Evolutionary conservation across 106 monocot species (phyloP).

Genomic region (Dendrobium catenatum): DNA sequence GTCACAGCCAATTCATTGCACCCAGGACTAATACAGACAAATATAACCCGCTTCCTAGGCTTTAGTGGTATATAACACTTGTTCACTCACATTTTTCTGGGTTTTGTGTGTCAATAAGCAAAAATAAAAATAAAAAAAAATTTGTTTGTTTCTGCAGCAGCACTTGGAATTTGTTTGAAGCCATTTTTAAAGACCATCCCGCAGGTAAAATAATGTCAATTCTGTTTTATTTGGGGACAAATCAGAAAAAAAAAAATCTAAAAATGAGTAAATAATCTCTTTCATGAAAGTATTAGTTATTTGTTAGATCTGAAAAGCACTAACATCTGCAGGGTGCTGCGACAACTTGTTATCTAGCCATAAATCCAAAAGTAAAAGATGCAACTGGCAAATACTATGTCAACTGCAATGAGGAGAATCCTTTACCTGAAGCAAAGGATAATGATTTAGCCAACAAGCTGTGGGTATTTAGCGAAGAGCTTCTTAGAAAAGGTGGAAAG

Average conservation of each 20-base stretch:
- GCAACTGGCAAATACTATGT: conserved; percentile 28
- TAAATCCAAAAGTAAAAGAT: conserved; percentile 23
- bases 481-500: conserved; percentile 11
- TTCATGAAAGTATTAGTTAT: too few species aligned
- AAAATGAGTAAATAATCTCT: too few species aligned
- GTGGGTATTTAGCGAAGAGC: conserved; percentile 25
- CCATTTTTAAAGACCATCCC: conserved; percentile 47
- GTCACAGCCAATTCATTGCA: conserved; percentile 79
- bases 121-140: neutral
- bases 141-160: neutral
- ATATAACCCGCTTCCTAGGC: conserved; percentile 19
- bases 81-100: neutral
- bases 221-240: neutral
- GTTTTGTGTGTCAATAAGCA: neutral
- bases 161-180: conserved; percentile 18
- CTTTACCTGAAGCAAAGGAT: conserved; percentile 16
- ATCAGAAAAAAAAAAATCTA: neutral
- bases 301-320: too few species aligned
- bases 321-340: conserved; percentile 16
- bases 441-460: conserved; percentile 14
- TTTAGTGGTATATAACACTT: conserved; percentile 19
- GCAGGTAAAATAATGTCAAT: conserved; percentile 23
- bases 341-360: conserved; percentile 32
- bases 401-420: conserved; percentile 25
- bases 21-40: conserved; percentile 66